Conservation (phyloP, 371 early-diverging fungal genomes). For the Capillidium rhysosporum region DNA sequence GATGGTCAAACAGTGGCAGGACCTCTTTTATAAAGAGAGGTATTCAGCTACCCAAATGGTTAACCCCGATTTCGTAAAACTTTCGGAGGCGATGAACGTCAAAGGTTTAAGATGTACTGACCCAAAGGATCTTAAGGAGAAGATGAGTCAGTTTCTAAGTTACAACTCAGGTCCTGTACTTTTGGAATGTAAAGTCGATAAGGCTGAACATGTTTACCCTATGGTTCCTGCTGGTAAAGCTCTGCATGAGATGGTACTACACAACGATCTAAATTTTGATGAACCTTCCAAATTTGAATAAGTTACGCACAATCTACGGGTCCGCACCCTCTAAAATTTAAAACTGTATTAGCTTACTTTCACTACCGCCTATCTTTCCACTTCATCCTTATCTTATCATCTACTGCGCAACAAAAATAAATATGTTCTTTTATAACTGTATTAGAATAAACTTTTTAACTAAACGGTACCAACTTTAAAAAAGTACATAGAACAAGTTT, state of each 20-base stretch:
- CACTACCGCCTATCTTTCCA: no score
- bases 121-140: constrained; percentile 61
- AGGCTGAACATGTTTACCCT: constrained; percentile 82
- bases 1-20: constrained; percentile 98
- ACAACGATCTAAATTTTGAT: neutral
- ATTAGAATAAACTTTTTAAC: no score
- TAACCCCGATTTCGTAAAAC: constrained; percentile 95
- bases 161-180: constrained; percentile 76
- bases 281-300: neutral
- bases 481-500: no score
- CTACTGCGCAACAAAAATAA: no score
- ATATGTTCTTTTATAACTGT: no score
- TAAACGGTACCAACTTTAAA: no score
- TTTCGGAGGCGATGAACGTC: constrained; percentile 85
- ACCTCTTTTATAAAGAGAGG: constrained; percentile 88
- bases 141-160: constrained; percentile 74
- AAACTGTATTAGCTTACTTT: no score
- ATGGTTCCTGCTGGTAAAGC: constrained; percentile 95
- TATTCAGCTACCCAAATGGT: constrained; percentile 83
- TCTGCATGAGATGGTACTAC: constrained; percentile 39
- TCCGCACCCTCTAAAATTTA: no score
- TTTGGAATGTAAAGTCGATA: constrained; percentile 75
- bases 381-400: no score
- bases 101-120: constrained; percentile 69
- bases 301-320: no score